These are phyloP conservation scores for Wickerhamomyces subpelliculosus DNA, from an alignment of 805 yeast species.

Conservation along the genomic window DNA sequence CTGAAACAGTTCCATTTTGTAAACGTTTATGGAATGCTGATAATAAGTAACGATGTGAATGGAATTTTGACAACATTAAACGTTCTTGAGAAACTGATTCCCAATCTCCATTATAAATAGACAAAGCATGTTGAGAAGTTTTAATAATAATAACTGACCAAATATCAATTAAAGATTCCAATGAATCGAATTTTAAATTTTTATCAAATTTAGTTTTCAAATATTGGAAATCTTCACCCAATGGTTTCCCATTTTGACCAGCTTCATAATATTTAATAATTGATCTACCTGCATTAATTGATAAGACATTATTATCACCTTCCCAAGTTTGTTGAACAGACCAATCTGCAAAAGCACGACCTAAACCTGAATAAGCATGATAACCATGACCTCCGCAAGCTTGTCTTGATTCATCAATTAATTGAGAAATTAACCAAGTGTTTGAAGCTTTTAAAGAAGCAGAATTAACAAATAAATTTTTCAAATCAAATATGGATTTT, in stretches of 20 bases:
- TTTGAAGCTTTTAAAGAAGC: slow-evolving; percentile 85
- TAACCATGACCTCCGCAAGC: slow-evolving; percentile 97
- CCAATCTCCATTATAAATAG: slow-evolving; percentile 25
- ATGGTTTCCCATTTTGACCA: slow-evolving; percentile 27
- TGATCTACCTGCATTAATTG: slow-evolving; percentile 79
- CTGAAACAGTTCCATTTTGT: slow-evolving; percentile 9
- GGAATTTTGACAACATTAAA: slow-evolving; percentile 32
- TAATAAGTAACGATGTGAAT: slow-evolving; percentile 31
- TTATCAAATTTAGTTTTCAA: slow-evolving; percentile 23
- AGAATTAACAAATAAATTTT: slow-evolving; percentile 74
- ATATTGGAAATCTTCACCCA: slow-evolving; percentile 22
- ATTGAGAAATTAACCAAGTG: slow-evolving; percentile 77
- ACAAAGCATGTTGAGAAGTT: slow-evolving; percentile 23
- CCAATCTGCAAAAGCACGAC: slow-evolving; percentile 85
- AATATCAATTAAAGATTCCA: slow-evolving; percentile 17
- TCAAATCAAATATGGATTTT: slow-evolving; percentile 53
- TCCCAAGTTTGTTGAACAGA: slow-evolving; percentile 99
- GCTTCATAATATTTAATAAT: slow-evolving; percentile 35
- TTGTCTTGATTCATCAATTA: slow-evolving; percentile 87
- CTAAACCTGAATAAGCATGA: slow-evolving; percentile 87
- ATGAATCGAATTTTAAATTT: slow-evolving; percentile 17
- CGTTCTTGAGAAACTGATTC: slow-evolving; percentile 33
- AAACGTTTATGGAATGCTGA: slow-evolving; percentile 25
- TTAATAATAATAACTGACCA: slow-evolving; percentile 30
- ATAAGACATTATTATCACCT: slow-evolving; percentile 88